Percentiles rank a stretch among this genome's conserved stretches.
These are phyloP conservation scores for Naganishia cerealis DNA, from an alignment of 1,284 basidiomycete species.

Conservation along the genomic window DNA sequence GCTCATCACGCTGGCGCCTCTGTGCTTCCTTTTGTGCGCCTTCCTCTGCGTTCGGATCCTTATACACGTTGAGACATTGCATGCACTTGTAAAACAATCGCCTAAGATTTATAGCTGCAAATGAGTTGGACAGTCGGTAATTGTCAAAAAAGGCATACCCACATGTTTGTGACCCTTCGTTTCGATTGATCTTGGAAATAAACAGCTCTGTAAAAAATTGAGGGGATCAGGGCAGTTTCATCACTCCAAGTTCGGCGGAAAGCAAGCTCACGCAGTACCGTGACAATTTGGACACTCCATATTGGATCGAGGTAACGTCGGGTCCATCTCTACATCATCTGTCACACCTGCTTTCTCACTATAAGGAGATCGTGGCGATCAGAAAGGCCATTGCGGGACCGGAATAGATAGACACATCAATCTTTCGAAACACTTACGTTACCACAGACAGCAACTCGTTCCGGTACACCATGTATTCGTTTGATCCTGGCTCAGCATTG, in stretches of 20 bases:
- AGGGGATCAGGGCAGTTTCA: conserved; percentile 1
- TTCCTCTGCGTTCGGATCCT: conserved; percentile 61
- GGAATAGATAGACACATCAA: conserved; percentile 4
- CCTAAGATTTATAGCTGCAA: conserved; percentile 63
- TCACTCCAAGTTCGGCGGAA: neutral
- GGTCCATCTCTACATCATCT: conserved; percentile 82
- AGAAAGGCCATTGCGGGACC: neutral
- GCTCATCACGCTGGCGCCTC: conserved; percentile 28
- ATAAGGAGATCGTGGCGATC: conserved; percentile 15
- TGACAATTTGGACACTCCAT: conserved; percentile 55
- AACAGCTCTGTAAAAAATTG: conserved; percentile 66
- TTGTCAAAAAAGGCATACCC: conserved; percentile 1
- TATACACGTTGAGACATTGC: conserved; percentile 76
- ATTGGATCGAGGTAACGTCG: conserved; percentile 65
- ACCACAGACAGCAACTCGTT: conserved; percentile 92
- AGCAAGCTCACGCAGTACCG: conserved; percentile 47
- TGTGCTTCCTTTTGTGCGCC: conserved; percentile 28
- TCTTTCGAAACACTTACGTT: conserved; percentile 64
- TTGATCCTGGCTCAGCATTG: conserved; percentile 77
- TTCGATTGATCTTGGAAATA: conserved; percentile 93
- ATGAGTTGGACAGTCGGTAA: neutral
- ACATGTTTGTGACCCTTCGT: conserved; percentile 69
- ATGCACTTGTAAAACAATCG: conserved; percentile 88
- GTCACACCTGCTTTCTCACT: conserved; percentile 93
- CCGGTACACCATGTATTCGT: conserved; percentile 79